Percentiles rank a stretch among this genome's conserved stretches.
These are phyloP conservation scores for Penicillium sp. DNA, from an alignment of 2,329 filamentous ascomycete genomes.

Conservation along the genomic window DNA sequence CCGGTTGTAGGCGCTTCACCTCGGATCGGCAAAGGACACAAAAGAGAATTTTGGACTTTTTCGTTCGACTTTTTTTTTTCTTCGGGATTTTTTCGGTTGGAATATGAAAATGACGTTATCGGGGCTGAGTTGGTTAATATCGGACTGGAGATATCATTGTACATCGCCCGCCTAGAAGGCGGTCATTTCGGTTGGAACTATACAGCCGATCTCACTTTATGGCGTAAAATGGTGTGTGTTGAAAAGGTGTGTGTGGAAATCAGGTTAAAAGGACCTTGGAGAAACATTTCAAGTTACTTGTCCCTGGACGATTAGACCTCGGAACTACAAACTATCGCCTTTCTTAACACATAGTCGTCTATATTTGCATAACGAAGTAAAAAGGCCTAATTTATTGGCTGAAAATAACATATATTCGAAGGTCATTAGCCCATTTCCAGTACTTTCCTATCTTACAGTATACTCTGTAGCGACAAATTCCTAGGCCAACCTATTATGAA, in stretches of 20 bases:
- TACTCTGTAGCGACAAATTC: neutral
- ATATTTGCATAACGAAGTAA: neutral
- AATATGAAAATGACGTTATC: neutral
- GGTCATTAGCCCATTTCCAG: neutral
- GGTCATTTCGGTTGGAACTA: neutral
- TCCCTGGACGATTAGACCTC: neutral
- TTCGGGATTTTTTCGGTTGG: neutral
- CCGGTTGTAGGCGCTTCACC: slow-evolving; percentile 20
- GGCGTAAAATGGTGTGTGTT: neutral
- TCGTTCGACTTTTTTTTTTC: neutral
- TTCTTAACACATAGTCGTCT: neutral
- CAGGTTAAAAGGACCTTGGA: neutral
- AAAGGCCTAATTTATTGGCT: neutral
- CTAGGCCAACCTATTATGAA: neutral
- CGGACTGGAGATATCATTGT: neutral
- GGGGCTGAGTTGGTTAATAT: neutral
- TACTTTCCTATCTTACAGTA: neutral
- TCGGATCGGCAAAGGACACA: slow-evolving; percentile 10
- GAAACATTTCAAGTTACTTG: neutral
- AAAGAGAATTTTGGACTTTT: neutral
- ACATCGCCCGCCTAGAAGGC: neutral
- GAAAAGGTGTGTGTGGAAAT: neutral
- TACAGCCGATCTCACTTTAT: neutral
- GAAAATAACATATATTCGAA: neutral
- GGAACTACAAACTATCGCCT: neutral